Percentiles rank a stretch among this genome's conserved stretches.
Evolutionary conservation across 768 basidiomycete species (phyloP).

Genomic region (Boletus insuetus): DNA sequence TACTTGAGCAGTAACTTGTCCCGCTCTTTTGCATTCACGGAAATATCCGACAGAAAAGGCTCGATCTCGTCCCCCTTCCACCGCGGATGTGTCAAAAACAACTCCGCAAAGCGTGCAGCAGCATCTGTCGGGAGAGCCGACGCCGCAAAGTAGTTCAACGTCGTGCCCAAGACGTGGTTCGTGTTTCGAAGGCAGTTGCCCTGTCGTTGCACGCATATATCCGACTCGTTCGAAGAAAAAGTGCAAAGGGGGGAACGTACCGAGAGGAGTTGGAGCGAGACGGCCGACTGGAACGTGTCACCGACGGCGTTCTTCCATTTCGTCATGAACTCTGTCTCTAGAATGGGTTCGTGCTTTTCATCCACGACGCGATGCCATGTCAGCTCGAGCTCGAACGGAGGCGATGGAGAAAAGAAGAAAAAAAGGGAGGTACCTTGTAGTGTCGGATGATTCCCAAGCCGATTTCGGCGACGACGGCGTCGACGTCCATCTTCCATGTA

Average conservation of each 20-base stretch:
- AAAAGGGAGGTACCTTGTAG: conserved; percentile 44
- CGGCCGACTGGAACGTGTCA: conserved; percentile 63
- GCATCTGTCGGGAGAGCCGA: conserved; percentile 75
- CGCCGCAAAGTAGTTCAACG: conserved; percentile 73
- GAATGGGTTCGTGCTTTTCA: conserved; percentile 56
- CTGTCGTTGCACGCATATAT: conserved; percentile 38
- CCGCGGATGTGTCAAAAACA: conserved; percentile 75
- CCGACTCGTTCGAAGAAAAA: background rate
- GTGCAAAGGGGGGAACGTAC: conserved; percentile 38
- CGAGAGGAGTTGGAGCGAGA: conserved; percentile 65
- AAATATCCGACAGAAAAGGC: conserved; percentile 81
- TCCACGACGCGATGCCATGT: background rate
- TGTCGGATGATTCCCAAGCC: conserved; percentile 72
- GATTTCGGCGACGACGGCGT: conserved; percentile 64
- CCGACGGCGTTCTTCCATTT: conserved; percentile 77
- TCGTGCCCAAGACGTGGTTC: conserved; percentile 32
- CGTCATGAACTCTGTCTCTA: conserved; percentile 51
- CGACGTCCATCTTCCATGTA: conserved; percentile 65
- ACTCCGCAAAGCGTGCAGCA: conserved; percentile 76
- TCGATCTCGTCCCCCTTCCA: conserved; percentile 81
- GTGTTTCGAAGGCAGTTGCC: conserved; percentile 66
- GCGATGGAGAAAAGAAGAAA: background rate
- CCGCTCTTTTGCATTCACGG: conserved; percentile 79
- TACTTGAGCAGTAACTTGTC: conserved; percentile 88
- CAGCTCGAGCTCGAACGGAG: background rate